These are phyloP conservation scores for Ceratocystis diversiconidia DNA, from an alignment of 2,329 filamentous ascomycete species.

Conservation along the genomic window DNA sequence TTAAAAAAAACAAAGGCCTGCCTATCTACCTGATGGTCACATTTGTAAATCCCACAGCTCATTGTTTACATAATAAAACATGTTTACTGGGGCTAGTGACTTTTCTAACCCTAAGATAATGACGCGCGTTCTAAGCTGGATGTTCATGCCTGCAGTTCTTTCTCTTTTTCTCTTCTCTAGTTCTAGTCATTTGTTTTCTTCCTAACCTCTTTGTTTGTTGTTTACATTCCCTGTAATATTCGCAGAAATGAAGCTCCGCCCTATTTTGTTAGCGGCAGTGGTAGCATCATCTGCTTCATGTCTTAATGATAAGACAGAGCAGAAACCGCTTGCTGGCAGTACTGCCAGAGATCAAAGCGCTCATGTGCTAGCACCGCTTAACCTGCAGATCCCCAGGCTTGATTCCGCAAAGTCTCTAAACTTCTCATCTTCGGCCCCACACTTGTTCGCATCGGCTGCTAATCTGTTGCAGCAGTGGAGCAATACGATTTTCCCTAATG, in stretches of 20 bases:
- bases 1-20: background rate
- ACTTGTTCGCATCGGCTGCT: conserved; percentile 35
- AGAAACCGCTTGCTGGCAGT: background rate
- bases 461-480: conserved; percentile 36
- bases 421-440: conserved; percentile 34
- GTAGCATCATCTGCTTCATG: background rate
- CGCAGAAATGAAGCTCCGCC: background rate
- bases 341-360: background rate
- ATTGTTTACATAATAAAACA: too few species aligned
- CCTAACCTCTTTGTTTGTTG: background rate
- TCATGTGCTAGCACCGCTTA: background rate
- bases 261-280: background rate
- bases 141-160: too few species aligned
- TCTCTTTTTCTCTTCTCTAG: too few species aligned
- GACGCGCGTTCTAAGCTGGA: too few species aligned
- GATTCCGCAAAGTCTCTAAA: conserved; percentile 26
- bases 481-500: conserved; percentile 38
- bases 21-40: background rate
- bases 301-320: background rate
- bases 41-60: background rate
- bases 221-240: background rate
- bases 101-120: background rate
- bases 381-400: too few species aligned
- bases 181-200: too few species aligned
- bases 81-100: too few species aligned